Conservation (phyloP, 2,329 filamentous ascomycete species). For the Scolecobasidium constrictum region DNA sequence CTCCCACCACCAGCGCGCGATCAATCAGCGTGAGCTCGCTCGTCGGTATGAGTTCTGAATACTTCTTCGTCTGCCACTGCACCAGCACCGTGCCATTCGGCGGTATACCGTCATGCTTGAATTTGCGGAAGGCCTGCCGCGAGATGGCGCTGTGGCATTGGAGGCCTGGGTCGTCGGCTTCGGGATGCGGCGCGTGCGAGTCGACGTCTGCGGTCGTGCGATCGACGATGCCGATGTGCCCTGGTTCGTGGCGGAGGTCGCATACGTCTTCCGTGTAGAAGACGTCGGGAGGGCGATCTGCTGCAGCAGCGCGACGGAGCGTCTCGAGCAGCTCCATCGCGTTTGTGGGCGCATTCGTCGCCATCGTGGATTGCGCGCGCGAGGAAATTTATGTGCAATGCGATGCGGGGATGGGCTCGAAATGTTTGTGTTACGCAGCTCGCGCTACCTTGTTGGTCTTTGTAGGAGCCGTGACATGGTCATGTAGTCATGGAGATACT, state of each 20-base stretch:
- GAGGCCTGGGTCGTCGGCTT: slow-evolving; percentile 7
- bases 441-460: too few species aligned
- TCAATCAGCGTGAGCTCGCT: slow-evolving; percentile 6
- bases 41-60: slow-evolving; percentile 8
- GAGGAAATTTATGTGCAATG: too few species aligned
- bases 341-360: neutral
- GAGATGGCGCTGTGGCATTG: slow-evolving; percentile 7
- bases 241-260: slow-evolving; percentile 5
- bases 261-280: slow-evolving; percentile 10
- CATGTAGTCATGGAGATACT: too few species aligned
- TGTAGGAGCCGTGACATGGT: too few species aligned
- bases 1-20: slow-evolving; percentile 9
- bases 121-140: slow-evolving; percentile 1
- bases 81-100: slow-evolving; percentile 10
- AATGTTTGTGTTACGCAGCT: too few species aligned
- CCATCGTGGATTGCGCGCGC: too few species aligned
- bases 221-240: slow-evolving; percentile 9
- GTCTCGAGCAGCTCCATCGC: neutral
- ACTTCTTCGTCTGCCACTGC: slow-evolving; percentile 7
- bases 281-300: neutral
- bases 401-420: too few species aligned
- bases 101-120: slow-evolving; percentile 10
- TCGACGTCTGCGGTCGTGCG: slow-evolving; percentile 9
- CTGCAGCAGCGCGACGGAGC: too few species aligned
- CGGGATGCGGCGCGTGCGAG: slow-evolving; percentile 8